Evolutionary conservation across 345 rosid genomes (phyloP), one percentile per base, ranked within the genome.

Genomic region (Turritis glabra): DNA sequence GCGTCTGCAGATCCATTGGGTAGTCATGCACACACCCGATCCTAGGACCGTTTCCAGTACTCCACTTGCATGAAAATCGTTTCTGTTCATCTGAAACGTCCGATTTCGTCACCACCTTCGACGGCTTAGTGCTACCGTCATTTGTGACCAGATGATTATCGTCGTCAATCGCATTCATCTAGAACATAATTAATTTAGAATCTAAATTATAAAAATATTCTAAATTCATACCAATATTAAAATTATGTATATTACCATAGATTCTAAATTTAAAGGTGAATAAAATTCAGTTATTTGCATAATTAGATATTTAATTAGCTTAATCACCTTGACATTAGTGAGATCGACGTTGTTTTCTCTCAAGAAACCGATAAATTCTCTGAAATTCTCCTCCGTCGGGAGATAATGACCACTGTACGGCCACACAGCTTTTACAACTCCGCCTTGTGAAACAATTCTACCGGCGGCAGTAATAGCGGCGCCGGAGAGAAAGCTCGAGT

Each of bases 371-470:
- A 92, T 80, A 77, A 92, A 95, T 50, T 89, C 99, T 80, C 27
- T 73, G 79, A 95, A 92, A 53, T 95, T 89, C n/a, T 89, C 99
- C 52, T 92, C 98, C 0, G 97, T 95, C 8, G 99, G 99, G 60
- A 53, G 97, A 75, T 95, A 95, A 76, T 95, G 99, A 52, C 99
- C 99, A 51, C 99, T 95, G 60, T 95, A 92, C 0, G 98, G 97
- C 99, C 98, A 95, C 33, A 92, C 81, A 25, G 98, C 98, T 95
- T 89, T 62, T 41, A 84, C 14, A 61, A 80, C 75, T 19, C 96
- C 96, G 2, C 59, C 47, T 19, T 23, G 88, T 2, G 80, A 88
- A 7, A 87, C 84, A 70, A 92, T 69, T 82, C 90, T 81, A 14
- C 97, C 90, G 1, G 93, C 92, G 3, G 93, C 87, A 3, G 83